Evolutionary conservation across 2,329 filamentous ascomycete genomes (phyloP).

Genomic region (Chalara sp.): DNA sequence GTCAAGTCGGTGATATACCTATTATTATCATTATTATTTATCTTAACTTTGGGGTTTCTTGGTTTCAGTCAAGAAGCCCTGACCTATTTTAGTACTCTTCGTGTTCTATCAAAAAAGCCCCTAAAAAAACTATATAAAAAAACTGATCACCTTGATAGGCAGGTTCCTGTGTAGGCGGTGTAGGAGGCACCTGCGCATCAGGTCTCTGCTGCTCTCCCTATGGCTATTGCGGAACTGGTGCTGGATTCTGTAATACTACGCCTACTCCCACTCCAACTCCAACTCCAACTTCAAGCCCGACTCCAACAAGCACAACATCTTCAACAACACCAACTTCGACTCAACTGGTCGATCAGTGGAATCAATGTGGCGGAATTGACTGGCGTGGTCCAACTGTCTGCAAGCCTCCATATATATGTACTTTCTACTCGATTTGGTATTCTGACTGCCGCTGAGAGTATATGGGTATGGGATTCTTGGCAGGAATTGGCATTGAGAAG

Average conservation of each 20-base stretch:
- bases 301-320: neutral
- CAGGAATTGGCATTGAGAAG: no score
- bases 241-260: conserved; percentile 1
- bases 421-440: conserved; percentile 8
- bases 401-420: conserved; percentile 9
- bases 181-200: conserved; percentile 11
- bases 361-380: conserved; percentile 12
- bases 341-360: neutral
- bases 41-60: no score
- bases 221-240: conserved; percentile 10
- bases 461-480: no score
- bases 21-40: no score
- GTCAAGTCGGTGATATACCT: neutral
- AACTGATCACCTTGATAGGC: no score
- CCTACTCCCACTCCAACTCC: neutral
- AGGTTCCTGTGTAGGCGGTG: conserved; percentile 6
- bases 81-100: no score
- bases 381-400: conserved; percentile 14
- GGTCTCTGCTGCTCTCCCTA: conserved; percentile 11
- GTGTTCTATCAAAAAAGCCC: no score
- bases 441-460: neutral
- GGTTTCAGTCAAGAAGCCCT: no score
- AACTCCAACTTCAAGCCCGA: neutral
- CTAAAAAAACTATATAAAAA: no score
- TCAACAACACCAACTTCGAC: neutral